Evolutionary conservation across 108 stramenopile species (phyloP), one percentile per base, ranked within the genome.

Genomic region (Cyclotella kingstonii): DNA sequence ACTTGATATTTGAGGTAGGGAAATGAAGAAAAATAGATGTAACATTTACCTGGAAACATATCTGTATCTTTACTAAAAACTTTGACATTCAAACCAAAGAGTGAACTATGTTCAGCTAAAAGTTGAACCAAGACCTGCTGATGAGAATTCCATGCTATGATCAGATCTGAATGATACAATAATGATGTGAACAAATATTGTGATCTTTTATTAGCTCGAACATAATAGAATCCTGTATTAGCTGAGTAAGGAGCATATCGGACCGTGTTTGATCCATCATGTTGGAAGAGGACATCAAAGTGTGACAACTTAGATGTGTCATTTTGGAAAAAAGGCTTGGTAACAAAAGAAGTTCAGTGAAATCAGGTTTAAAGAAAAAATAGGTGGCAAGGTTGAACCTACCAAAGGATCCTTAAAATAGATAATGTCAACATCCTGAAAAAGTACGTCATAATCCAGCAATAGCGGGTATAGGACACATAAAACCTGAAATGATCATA

Each of bases 181-280:
- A 91, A 54, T 19, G 60, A 62, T 19, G 73, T 77, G 54, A 89
- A 86, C 26, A 91, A 76, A 54, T 86, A 88, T 52, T 76, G 68
- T 2, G 93, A 85, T 40, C 75, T 52, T 25, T 59, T 54, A 47
- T 84, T 87, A 51, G 81, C 58, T 4, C 87, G 66, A 46, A 95
- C 85, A 63, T 79, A 95, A 76, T 94, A 97, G 76, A 95, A 97
- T 2, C 96, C 94, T 19, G 84, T 55, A 48, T 86, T 86, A 14
- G 80, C 80, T 33, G 51, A 66, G 35, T 76, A 77, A 0, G 85
- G 85, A 4, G 85, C 79, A 60, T 84, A 90, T 28, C 82, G 55
- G 9, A 79, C 35, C 3, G 73, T 27, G 31, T 64, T 70, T 12
- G 81, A 84, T 17, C 91, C 92, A 49, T 96, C 95, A 55, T 96